Evolutionary conservation across 495 filamentous ascomycete genomes (phyloP), one percentile per base, ranked within the genome.

Genomic region (Lasiosphaeris hirsuta): DNA sequence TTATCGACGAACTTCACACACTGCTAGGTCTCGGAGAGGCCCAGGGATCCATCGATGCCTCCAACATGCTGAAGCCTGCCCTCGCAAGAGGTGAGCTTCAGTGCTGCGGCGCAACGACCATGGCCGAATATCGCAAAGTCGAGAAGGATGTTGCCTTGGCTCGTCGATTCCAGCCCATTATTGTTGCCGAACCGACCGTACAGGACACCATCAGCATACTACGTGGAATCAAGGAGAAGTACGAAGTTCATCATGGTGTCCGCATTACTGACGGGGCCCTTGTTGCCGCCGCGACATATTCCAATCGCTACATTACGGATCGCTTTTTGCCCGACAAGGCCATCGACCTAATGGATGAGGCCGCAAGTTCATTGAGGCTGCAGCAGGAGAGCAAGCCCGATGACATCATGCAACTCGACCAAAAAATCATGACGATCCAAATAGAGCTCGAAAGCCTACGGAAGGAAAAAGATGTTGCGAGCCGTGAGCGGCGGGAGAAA

Each of bases 311-410:
- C 65, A 94, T 98, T 60, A 96, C 90, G 42, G 92, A 97, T 67
- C 88, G 94, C 37, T 97, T 95, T 70, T 78, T 97, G 1, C 93
- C 94, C 1, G 93, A 97, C 70, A 97, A 97, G 66, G 94, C 94
- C 7, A 98, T 98, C 58, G 94, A 98, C 69, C 69, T 98, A 49
- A 90, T 98, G 61, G 94, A 98, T 67, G 94, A 97, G 73, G 94
- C 94, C 11, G 92, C 94, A 4, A 96, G 90, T 39, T 89, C 90
- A 10, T 76, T 97, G 8, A 82, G 94, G 14, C 71, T 98, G 57
- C 94, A 98, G 67, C 94, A 98, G 69, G 94, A 98, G 72, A 96
- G 90, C 63, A 96, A 96, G 60, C 94, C 94, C 0, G 94, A 98
- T 57, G 84, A 90, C 11, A 97, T 98, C 33, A 85, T 91, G 66